Base-by-base conservation (phyloP, 192 early-diverging fungal species). In the Rhizoclosmatium globosum region DNA sequence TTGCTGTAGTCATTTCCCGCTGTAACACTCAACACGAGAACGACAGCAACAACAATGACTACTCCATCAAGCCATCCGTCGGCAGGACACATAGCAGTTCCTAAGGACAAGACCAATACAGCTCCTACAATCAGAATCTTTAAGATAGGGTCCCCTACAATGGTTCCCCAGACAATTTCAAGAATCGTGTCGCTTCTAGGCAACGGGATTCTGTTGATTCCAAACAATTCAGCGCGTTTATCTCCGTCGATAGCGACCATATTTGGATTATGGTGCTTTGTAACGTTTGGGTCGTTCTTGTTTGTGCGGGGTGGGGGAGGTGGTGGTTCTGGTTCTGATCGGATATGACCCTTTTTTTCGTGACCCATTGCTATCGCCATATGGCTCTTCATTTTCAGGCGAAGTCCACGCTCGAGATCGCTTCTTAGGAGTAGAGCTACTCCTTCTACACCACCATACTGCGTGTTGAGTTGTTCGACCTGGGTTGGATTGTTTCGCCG, bases 1-100 rank as follows among this genome's bases (percentile, higher is more conserved):
- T 91, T 91, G 60, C 81, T 83, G 67, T 82, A 91, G 64, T 91
- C 89, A 77, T 91, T 91, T 46, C 88, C 88, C 47, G 88, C 86
- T 19, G 89, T 91, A 9, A 91, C 89, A 19, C 78, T 72, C 38
- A 91, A 68, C 11, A 91, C 89, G 53, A 91, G 85, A 6, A 88
- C 77, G 59, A 91, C 89, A 6, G 89, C 89, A 31, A 87, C 78
- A 9, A 91, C 68, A 68, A 91, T 89, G 21, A 88, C 89, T 21
- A 88, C 59, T 1, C 90, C 90, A 64, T 91, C 90, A 47, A 84
- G 74, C 81, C 84, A 91, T 3, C 88, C 89, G 3, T 80, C 71
- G 13, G 60, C 19, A 2, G 88, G 88, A 80, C 87, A 88, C 45
- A 86, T 85, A 21, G 87, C 87, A 7, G 85, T 85, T 2, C 88